Evolutionary conservation across 2,329 filamentous ascomycete species (phyloP), one percentile per base, ranked within the genome.

Genomic region (Dothistroma septosporum): DNA sequence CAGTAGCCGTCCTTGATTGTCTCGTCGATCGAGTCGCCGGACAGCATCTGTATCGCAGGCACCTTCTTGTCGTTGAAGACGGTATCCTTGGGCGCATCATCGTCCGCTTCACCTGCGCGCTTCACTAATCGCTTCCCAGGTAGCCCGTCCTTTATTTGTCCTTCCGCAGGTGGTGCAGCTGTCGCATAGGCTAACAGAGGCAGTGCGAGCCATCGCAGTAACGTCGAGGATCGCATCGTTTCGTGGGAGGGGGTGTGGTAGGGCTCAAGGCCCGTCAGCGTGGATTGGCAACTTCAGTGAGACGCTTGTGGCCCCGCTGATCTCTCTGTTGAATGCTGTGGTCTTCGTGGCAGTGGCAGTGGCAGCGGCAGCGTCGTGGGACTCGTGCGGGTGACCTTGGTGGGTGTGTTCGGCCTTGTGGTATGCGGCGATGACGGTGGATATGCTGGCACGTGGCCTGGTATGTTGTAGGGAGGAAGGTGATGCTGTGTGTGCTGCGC

Each of bases 1-100:
- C 87, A 91, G 76, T 84, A 89, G 68, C 88, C 87, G 74, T 89
- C 78, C 64, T 82, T 83, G 50, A 83, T 75, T 65, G 85, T 81
- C 37, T 82, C 77, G 5, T 85, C 81, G 66, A 87, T 83, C 66
- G 79, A 86, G 48, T 80, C 75, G 31, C 82, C 80, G 2, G 80
- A 83, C 63, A 91, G 72, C 69, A 88, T 83, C 48, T 82, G 75
- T 70, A 89, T 76, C 4, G 87, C 84, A 37, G 88, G 88, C 41
- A 91, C 87, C 44, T 79, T 79, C 69, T 87, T 80, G 64, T 80
- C 83, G 70, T 91, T 87, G 78, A 91, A 91, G 46, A 78, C 78
- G 32, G 87, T 89, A 41, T 61, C 67, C 44, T 65, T 53, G 19
- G 48, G 50, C 22, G 58, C 53, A 57, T 48, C 46, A 19, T 50